A percentile compares a stretch with the other conserved stretches of the same genome.
These are phyloP conservation scores for Pseudocercospora fuligena DNA, from an alignment of 2,329 filamentous ascomycete species.

Conservation along the genomic window DNA sequence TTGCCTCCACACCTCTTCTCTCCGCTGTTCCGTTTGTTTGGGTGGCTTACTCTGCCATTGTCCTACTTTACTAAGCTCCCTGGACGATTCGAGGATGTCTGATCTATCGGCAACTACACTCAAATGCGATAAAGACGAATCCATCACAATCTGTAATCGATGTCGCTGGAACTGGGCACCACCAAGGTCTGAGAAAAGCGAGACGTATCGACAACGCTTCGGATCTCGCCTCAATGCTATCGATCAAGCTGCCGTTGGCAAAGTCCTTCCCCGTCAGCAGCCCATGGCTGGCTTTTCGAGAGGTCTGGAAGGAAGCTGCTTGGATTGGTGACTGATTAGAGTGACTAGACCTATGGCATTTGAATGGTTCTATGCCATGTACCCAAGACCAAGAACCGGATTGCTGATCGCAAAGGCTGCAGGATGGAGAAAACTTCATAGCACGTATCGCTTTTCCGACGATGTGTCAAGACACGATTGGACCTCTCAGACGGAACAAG, in stretches of 20 bases:
- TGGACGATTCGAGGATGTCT: neutral
- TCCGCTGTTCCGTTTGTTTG: neutral
- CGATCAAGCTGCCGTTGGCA: constrained; percentile 1
- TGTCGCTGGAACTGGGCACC: constrained; percentile 6
- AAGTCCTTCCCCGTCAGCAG: neutral
- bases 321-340: neutral
- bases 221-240: neutral
- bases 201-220: neutral
- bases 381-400: too few relatives aligned
- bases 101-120: neutral
- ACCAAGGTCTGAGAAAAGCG: neutral
- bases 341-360: too few relatives aligned
- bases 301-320: neutral
- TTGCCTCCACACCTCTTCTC: neutral
- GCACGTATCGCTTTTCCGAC: too few relatives aligned
- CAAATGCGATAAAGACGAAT: neutral
- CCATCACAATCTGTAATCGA: neutral
- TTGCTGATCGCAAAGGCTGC: too few relatives aligned
- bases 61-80: neutral
- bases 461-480: too few relatives aligned
- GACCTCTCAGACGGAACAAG: too few relatives aligned
- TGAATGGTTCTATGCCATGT: too few relatives aligned
- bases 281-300: constrained; percentile 4
- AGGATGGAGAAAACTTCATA: too few relatives aligned
- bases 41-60: neutral